Evolutionary conservation across 176 grass and related monocot genomes (phyloP).

Genomic region (Pontederia crassipes): DNA sequence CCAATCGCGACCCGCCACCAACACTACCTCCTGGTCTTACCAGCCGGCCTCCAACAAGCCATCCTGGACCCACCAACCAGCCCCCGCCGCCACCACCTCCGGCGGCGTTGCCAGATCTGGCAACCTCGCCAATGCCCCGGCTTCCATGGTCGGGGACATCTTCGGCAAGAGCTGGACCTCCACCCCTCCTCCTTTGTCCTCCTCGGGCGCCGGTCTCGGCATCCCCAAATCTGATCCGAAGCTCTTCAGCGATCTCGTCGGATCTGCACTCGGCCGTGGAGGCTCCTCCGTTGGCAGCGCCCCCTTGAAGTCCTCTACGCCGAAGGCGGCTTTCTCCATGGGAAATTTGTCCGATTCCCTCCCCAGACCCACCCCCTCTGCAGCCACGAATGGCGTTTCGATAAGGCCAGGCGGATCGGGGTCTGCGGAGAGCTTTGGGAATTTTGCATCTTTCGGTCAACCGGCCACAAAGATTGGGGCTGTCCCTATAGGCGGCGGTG

Average conservation of each 20-base stretch:
- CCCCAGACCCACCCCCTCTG: slow-evolving; percentile 31
- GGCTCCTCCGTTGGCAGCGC: slow-evolving; percentile 31
- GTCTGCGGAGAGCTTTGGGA: slow-evolving; percentile 13
- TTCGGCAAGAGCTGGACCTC: slow-evolving; percentile 79
- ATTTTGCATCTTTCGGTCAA: slow-evolving; percentile 6
- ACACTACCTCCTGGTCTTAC: slow-evolving; percentile 24
- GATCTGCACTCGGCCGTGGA: slow-evolving; percentile 56
- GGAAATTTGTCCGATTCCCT: slow-evolving; percentile 59
- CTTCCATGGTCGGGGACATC: slow-evolving; percentile 97
- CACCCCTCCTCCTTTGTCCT: slow-evolving; percentile 24
- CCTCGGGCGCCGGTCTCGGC: slow-evolving; percentile 26
- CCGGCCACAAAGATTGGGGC: slow-evolving; percentile 4
- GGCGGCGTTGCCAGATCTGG: slow-evolving; percentile 29
- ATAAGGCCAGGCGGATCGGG: slow-evolving; percentile 30
- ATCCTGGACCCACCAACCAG: slow-evolving; percentile 45
- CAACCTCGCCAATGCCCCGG: slow-evolving; percentile 8
- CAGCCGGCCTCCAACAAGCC: slow-evolving; percentile 34
- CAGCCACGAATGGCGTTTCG: slow-evolving; percentile 12
- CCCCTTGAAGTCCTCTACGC: slow-evolving; percentile 59
- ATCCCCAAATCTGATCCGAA: slow-evolving; percentile 58
- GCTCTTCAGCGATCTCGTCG: slow-evolving; percentile 90
- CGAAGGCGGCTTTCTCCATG: slow-evolving; percentile 55
- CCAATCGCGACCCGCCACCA: slow-evolving; percentile 16
- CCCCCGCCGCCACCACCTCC: slow-evolving; percentile 11
- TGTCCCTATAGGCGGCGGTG: not conserved